These are phyloP conservation scores for Fusarium protoensiforme DNA, from an alignment of 2,329 filamentous ascomycete species.

Conservation along the genomic window DNA sequence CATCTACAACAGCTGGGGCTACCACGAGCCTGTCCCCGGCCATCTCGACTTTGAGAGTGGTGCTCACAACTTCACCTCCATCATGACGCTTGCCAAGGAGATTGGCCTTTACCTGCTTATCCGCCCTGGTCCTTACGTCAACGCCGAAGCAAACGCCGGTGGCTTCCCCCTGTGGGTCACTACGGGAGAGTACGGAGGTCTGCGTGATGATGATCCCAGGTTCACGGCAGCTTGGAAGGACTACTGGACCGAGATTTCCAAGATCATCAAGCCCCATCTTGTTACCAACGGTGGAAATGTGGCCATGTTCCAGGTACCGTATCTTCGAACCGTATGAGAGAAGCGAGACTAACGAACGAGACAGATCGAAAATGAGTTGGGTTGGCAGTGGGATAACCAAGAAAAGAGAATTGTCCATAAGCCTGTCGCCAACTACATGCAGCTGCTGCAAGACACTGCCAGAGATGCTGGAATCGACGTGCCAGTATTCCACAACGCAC, in stretches of 20 bases:
- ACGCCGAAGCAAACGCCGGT: constrained; percentile 71
- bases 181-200: constrained; percentile 65
- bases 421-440: constrained; percentile 66
- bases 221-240: constrained; percentile 65
- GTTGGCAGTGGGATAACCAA: constrained; percentile 55
- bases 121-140: constrained; percentile 71
- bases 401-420: constrained; percentile 58
- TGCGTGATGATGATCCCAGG: constrained; percentile 63
- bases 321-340: neutral
- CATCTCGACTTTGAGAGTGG: constrained; percentile 43
- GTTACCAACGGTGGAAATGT: constrained; percentile 69
- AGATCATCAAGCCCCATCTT: constrained; percentile 62
- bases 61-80: constrained; percentile 60
- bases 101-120: constrained; percentile 57
- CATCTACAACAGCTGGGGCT: constrained; percentile 57
- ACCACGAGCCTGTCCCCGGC: constrained; percentile 50
- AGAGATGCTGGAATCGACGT: constrained; percentile 68
- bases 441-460: constrained; percentile 63
- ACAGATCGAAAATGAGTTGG: constrained; percentile 66
- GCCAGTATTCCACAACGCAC: constrained; percentile 68
- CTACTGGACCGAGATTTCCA: constrained; percentile 62
- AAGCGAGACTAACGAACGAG: neutral
- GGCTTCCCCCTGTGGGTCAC: constrained; percentile 72
- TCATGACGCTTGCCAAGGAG: constrained; percentile 59
- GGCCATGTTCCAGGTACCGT: constrained; percentile 56